These are phyloP conservation scores for Metschnikowia lochheadii DNA, from an alignment of 805 yeast genomes.

Conservation along the genomic window DNA sequence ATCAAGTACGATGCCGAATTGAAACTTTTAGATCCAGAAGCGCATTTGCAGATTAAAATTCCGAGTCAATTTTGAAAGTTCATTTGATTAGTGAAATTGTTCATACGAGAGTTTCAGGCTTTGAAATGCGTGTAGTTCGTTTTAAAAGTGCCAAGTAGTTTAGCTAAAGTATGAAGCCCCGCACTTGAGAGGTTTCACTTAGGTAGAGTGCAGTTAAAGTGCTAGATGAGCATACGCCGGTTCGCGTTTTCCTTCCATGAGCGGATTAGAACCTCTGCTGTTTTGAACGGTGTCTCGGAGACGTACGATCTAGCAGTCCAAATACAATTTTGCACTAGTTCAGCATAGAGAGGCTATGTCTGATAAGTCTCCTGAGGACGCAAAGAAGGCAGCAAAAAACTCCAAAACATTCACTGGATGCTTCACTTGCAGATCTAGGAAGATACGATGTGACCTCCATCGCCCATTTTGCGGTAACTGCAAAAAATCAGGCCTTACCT, in stretches of 20 bases:
- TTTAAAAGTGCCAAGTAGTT: background rate
- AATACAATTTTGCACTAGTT: background rate
- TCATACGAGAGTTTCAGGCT: too few relatives aligned
- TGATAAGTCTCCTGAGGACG: background rate
- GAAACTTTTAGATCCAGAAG: background rate
- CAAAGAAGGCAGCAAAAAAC: slow-evolving; percentile 4
- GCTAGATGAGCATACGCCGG: background rate
- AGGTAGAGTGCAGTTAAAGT: background rate
- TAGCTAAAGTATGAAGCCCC: background rate
- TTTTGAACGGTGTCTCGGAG: background rate
- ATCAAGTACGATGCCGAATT: background rate
- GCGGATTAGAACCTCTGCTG: background rate
- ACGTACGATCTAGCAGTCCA: background rate
- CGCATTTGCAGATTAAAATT: too few relatives aligned
- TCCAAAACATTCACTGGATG: slow-evolving; percentile 82
- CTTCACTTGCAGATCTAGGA: slow-evolving; percentile 78
- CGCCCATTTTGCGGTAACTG: slow-evolving; percentile 74
- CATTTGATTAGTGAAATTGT: too few relatives aligned
- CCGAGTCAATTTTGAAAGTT: too few relatives aligned
- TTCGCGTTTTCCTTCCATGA: slow-evolving; percentile 3
- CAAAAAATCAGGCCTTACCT: slow-evolving; percentile 56
- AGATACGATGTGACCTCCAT: slow-evolving; percentile 73
- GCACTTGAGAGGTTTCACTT: background rate
- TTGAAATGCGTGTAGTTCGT: background rate
- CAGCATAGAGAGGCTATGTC: background rate